Percentiles rank a stretch among this genome's conserved stretches.
phyloP scores from a whole-genome alignment of 2,329 filamentous ascomycete species.

The Trichoderma oligosporum region DNA sequence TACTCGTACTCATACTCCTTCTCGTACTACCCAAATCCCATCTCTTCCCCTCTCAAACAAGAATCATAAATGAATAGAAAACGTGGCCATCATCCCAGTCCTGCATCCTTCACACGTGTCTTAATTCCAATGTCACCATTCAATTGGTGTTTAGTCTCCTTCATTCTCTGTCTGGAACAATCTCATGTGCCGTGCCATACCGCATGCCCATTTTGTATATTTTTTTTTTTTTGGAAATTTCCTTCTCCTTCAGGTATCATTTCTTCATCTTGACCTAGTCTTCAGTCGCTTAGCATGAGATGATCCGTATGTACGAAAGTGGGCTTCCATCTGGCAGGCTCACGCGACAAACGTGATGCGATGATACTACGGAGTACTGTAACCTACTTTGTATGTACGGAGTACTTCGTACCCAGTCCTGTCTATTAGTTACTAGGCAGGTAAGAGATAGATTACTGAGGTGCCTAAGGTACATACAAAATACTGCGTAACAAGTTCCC shows the following conservation, averaged over 20 bases:
- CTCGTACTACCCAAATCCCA: neutral
- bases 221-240: neutral
- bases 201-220: neutral
- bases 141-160: neutral
- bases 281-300: neutral
- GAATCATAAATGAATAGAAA: neutral
- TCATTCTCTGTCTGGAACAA: neutral
- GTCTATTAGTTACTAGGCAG: too few species aligned
- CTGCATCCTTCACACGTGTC: constrained; percentile 9
- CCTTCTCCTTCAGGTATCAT: neutral
- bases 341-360: neutral
- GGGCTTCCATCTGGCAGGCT: neutral
- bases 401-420: too few species aligned
- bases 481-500: too few species aligned
- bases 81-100: constrained; percentile 10
- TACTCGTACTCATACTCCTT: too few species aligned
- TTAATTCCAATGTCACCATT: neutral
- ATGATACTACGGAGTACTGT: too few species aligned
- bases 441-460: too few species aligned
- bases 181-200: neutral
- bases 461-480: too few species aligned
- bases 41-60: neutral
- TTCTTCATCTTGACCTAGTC: neutral
- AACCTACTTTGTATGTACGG: too few species aligned
- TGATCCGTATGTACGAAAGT: neutral